Evolutionary conservation across 805 yeast genomes (phyloP), one percentile per base, ranked within the genome.

Genomic region (Metschnikowia baotianmanensis): DNA sequence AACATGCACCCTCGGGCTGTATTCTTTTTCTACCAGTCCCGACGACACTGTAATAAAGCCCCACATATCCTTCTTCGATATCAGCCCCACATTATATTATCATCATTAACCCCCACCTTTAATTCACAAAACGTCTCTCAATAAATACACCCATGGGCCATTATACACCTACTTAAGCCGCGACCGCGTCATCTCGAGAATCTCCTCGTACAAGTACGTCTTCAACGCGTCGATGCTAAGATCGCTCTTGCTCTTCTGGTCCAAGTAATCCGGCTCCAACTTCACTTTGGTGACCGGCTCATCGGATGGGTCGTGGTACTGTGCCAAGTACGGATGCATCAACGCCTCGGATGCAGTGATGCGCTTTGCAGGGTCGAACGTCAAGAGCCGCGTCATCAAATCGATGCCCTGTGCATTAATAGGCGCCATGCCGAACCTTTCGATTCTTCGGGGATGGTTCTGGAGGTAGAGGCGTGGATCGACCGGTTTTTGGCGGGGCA

Each of bases 241-340:
- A 18, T 40, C 43, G 8, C 31, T 35, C 32, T 48, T 48, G 22
- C 38, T 33, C 24, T 44, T 39, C 18, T 42, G 40, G 38, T 48
- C 54, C 37, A 48, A 46, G n/a, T 37, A 41, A 8, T 47, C 47
- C 12, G 50, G 51, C 20, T 42, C 47, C 21, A 50, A 40, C 19
- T 31, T 36, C 13, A 45, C 42, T 10, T 33, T 36, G 1, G 52
- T 35, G 17, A 35, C 41, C 1, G 54, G 54, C 34, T 50, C 54
- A 19, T 46, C 47, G 10, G 41, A 21, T 3, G 48, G 45, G n/a
- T 50, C 48, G 30, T 50, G 52, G 36, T 48, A 50, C 12, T 40
- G 43, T 23, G 40, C 44, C 32, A 50, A 36, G 28, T 50, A 50
- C 10, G 45, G 43, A 20, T 50, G 54, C 13, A 31, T 17, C 23